phyloP scores from a whole-genome alignment of 2,329 filamentous ascomycete species.

The Acrocalymma vagum region DNA sequence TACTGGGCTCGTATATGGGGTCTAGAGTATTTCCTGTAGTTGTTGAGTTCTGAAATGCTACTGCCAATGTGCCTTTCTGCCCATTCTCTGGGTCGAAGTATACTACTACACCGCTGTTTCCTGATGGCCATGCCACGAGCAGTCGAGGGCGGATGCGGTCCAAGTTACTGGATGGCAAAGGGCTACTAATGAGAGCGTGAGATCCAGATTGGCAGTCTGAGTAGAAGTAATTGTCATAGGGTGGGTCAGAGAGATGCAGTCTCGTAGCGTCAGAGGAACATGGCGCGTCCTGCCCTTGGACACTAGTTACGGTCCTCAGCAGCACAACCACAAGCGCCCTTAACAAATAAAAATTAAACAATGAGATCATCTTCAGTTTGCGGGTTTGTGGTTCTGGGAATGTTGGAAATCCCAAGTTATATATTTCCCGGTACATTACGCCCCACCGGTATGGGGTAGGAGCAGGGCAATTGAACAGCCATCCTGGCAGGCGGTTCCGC shows the following conservation, averaged over 20 bases:
- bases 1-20: constrained; percentile 54
- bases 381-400: too few species aligned
- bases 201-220: constrained; percentile 68
- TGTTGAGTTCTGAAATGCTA: constrained; percentile 62
- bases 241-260: constrained; percentile 62
- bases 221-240: constrained; percentile 72
- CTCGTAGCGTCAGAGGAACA: constrained; percentile 24
- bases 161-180: constrained; percentile 62
- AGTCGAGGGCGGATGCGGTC: constrained; percentile 66
- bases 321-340: too few species aligned
- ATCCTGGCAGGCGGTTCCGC: too few species aligned
- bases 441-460: too few species aligned
- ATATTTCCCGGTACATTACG: too few species aligned
- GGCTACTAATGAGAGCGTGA: constrained; percentile 69
- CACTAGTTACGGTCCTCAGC: too few species aligned
- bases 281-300: too few species aligned
- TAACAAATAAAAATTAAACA: too few species aligned
- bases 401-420: too few species aligned
- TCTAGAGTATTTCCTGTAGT: constrained; percentile 53
- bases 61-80: constrained; percentile 61
- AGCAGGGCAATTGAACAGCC: too few species aligned
- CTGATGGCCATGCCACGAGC: constrained; percentile 69
- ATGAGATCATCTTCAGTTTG: too few species aligned
- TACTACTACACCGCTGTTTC: constrained; percentile 67
- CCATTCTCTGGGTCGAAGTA: constrained; percentile 66